Evolutionary conservation across 2,329 filamentous ascomycete species (phyloP).

Genomic region (Hypomyces rosellus): DNA sequence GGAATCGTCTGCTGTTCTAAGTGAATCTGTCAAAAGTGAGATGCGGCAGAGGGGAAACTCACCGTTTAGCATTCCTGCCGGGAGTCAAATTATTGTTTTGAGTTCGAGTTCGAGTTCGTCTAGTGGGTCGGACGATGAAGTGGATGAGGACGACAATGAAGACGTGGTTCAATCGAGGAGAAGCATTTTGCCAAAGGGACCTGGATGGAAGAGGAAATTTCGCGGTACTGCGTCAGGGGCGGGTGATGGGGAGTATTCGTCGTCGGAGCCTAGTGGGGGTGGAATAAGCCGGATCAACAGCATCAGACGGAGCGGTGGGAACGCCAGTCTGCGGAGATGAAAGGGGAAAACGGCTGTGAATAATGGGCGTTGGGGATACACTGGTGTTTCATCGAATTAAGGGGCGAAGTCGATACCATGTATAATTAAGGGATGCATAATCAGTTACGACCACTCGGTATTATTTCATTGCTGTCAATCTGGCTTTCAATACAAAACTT

Average conservation of each 20-base stretch:
- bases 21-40: slow-evolving; percentile 8
- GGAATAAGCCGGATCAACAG: background rate
- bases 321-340: background rate
- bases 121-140: slow-evolving; percentile 13
- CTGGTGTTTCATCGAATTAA: no score
- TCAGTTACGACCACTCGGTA: no score
- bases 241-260: background rate
- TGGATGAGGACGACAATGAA: slow-evolving; percentile 18
- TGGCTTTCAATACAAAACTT: no score
- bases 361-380: background rate
- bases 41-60: slow-evolving; percentile 16
- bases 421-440: background rate
- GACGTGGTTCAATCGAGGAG: slow-evolving; percentile 18
- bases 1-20: slow-evolving; percentile 2
- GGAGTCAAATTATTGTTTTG: slow-evolving; percentile 27
- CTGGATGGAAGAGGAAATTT: slow-evolving; percentile 18
- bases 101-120: slow-evolving; percentile 21
- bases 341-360: background rate
- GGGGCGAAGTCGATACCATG: background rate
- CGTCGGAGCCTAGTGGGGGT: background rate
- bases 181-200: slow-evolving; percentile 15
- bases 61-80: slow-evolving; percentile 21
- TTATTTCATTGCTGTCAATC: no score
- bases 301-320: background rate
- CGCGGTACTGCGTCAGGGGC: background rate